Conservation (phyloP, 2,329 filamentous ascomycete genomes). For the Ceratocystis harringtonii region DNA sequence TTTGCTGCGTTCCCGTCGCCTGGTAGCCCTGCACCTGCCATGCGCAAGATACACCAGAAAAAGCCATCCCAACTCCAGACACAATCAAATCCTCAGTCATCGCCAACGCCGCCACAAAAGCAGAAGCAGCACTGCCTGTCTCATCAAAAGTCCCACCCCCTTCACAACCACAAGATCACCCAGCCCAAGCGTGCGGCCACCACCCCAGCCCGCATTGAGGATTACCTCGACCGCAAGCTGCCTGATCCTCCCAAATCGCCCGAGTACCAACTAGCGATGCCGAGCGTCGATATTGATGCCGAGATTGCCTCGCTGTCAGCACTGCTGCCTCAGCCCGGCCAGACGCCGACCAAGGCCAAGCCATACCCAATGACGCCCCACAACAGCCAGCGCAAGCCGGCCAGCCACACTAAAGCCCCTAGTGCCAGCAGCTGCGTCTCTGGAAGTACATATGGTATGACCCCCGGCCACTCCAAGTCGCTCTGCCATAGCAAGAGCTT, state of each 20-base stretch:
- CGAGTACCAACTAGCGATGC: slow-evolving; percentile 6
- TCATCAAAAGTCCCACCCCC: neutral
- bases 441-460: no score
- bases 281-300: slow-evolving; percentile 5
- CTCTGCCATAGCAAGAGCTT: slow-evolving; percentile 4
- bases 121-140: neutral
- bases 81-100: neutral
- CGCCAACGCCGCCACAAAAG: neutral
- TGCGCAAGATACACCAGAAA: neutral
- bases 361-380: neutral
- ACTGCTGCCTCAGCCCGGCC: neutral
- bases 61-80: neutral
- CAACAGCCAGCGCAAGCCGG: neutral
- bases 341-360: neutral
- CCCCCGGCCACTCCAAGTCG: neutral
- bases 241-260: slow-evolving; percentile 8
- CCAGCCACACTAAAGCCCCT: neutral
- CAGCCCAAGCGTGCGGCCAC: neutral
- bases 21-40: neutral
- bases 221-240: slow-evolving; percentile 8
- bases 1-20: slow-evolving; percentile 1
- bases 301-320: slow-evolving; percentile 8
- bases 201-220: slow-evolving; percentile 5
- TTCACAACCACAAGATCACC: neutral
- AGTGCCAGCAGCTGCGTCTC: neutral